A percentile compares a stretch with the other conserved stretches of the same genome.
phyloP scores from a whole-genome alignment of 2,329 filamentous ascomycete species.

The Fusarium papillatum region DNA sequence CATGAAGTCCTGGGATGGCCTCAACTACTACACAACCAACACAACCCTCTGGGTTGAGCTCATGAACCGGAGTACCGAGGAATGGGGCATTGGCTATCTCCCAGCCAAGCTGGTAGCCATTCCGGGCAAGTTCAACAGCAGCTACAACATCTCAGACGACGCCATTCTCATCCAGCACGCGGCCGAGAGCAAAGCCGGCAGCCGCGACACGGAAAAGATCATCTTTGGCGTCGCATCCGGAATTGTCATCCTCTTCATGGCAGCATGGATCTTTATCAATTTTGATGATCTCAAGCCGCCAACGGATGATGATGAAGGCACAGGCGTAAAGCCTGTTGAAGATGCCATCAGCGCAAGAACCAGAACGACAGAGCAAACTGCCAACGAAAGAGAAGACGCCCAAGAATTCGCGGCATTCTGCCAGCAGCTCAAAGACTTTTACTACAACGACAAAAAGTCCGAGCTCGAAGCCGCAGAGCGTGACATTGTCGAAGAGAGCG shows the following conservation, averaged over 20 bases:
- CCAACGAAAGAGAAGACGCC: not conserved
- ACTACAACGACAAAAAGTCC: not conserved
- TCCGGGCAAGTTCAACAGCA: slow-evolving; percentile 11
- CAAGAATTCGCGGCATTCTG: not conserved
- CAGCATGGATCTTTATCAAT: slow-evolving; percentile 8
- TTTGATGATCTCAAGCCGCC: not conserved
- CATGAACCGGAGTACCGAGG: slow-evolving; percentile 25
- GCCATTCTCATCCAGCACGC: slow-evolving; percentile 20
- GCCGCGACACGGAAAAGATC: slow-evolving; percentile 3
- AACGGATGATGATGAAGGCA: not conserved
- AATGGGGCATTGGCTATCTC: slow-evolving; percentile 22
- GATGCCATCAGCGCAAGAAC: not conserved
- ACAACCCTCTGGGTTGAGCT: slow-evolving; percentile 17
- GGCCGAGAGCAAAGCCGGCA: not conserved
- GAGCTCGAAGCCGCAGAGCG: slow-evolving; percentile 1
- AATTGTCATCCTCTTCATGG: slow-evolving; percentile 13
- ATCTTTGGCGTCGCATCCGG: slow-evolving; percentile 12
- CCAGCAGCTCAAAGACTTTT: not conserved
- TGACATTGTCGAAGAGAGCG: slow-evolving; percentile 4
- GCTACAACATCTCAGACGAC: slow-evolving; percentile 2
- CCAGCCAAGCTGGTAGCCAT: slow-evolving; percentile 20
- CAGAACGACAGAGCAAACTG: not conserved
- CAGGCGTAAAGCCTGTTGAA: not conserved
- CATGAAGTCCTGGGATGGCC: slow-evolving; percentile 21
- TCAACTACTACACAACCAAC: slow-evolving; percentile 19